Conservation (phyloP, 2,329 filamentous ascomycete genomes). For the Sporothrix humicola region DNA sequence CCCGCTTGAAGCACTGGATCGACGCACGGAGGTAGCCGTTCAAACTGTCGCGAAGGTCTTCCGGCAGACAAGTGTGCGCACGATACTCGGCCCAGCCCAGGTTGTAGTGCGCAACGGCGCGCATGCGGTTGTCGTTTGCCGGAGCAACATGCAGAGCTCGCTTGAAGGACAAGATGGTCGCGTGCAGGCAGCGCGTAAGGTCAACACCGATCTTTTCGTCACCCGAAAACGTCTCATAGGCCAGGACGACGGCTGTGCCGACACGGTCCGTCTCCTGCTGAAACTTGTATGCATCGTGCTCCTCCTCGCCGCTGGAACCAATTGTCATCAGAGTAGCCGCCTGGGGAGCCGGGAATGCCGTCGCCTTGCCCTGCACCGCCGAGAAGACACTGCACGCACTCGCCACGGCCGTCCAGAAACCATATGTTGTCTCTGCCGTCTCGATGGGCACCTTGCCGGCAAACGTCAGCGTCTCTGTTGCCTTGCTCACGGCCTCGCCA, state of each 20-base stretch:
- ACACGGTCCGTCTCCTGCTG: slow-evolving; percentile 73
- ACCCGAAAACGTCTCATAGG: slow-evolving; percentile 53
- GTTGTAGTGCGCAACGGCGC: slow-evolving; percentile 97
- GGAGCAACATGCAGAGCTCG: slow-evolving; percentile 75
- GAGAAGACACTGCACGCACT: slow-evolving; percentile 88
- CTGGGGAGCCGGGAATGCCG: slow-evolving; percentile 64
- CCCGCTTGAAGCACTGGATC: slow-evolving; percentile 89
- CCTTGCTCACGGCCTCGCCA: slow-evolving; percentile 77
- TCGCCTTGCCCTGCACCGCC: slow-evolving; percentile 71
- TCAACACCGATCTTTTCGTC: slow-evolving; percentile 57
- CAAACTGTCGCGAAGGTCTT: slow-evolving; percentile 59
- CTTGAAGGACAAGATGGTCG: slow-evolving; percentile 84
- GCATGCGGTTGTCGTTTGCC: slow-evolving; percentile 79
- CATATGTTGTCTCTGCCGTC: slow-evolving; percentile 73
- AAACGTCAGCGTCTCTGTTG: slow-evolving; percentile 70
- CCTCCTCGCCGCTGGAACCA: slow-evolving; percentile 37
- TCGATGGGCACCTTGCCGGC: slow-evolving; percentile 66
- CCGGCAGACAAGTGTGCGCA: slow-evolving; percentile 71
- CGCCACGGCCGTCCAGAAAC: slow-evolving; percentile 91
- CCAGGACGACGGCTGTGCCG: slow-evolving; percentile 52
- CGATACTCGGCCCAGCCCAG: slow-evolving; percentile 91
- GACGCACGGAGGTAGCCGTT: slow-evolving; percentile 78
- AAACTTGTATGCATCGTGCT: slow-evolving; percentile 59
- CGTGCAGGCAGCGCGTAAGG: slow-evolving; percentile 67
- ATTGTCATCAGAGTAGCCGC: slow-evolving; percentile 62